Conservation (phyloP, 257 asterid genomes). For the Leptodermis oblonga region DNA sequence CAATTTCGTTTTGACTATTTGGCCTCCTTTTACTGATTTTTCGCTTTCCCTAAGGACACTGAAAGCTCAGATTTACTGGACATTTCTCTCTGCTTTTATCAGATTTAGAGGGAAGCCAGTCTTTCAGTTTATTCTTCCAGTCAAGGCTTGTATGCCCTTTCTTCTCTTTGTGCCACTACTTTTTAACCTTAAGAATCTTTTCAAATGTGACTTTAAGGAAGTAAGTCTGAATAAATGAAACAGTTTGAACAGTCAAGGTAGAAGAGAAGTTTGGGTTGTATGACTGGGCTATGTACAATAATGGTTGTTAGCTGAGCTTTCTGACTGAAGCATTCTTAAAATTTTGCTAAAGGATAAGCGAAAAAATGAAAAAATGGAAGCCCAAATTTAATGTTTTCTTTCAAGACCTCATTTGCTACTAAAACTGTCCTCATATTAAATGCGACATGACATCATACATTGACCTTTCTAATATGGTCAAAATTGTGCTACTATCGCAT, state of each 20-base stretch:
- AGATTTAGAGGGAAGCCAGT: neutral
- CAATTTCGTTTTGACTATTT: neutral
- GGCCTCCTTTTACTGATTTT: neutral
- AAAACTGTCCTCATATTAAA: neutral
- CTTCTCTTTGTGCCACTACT: neutral
- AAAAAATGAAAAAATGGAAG: too few species aligned
- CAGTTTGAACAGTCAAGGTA: neutral
- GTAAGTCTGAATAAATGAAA: neutral
- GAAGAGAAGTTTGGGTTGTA: neutral
- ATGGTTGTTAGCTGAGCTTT: neutral
- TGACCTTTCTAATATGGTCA: neutral
- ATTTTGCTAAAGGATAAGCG: neutral
- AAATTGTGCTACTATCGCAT: neutral
- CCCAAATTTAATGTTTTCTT: neutral
- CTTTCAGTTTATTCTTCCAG: neutral
- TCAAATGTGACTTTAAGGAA: neutral
- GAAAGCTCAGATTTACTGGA: neutral
- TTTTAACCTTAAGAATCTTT: neutral
- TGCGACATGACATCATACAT: neutral
- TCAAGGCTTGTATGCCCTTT: neutral
- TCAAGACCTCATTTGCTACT: neutral
- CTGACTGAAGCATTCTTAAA: neutral
- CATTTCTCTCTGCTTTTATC: neutral
- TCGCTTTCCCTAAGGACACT: neutral
- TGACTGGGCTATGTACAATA: neutral